Base-by-base conservation (phyloP, 164 flowering plant genomes). In the Liriodendron chinense region DNA sequence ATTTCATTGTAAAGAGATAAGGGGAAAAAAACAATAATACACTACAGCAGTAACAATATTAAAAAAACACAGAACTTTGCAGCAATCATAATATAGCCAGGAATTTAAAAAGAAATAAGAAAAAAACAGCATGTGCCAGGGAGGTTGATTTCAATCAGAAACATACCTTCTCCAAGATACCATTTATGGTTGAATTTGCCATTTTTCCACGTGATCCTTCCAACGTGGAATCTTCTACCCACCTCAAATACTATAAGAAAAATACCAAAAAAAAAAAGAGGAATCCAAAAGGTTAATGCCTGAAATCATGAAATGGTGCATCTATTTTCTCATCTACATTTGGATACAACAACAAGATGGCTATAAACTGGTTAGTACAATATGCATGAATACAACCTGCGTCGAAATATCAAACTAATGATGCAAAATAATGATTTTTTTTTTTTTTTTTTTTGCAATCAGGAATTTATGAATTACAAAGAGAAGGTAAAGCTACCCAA, bases 111-210 rank as follows among this genome's bases (percentile, higher is more conserved):
- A 22, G 3, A 22, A 24, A 12, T 12, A 25, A 48, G 72, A 72
- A 20, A 71, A 71, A 24, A 6, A 56, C 10, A 48, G 12, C 47
- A 65, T 23, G 10, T 12, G 28, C 43, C n/a, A 63, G 61, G 13
- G n/a, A 68, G 22, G 25, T 43, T 22, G n/a, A 56, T 56, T 14
- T 23, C 34, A 56, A 12, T 21, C 8, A 6, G 9, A 53, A 34
- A 8, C 26, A 25, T 49, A 76, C 78, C 78, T 76, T 76, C 69
- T 76, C 78, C 49, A 76, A 50, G 49, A 76, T 76, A 43, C 50
- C 43, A 26, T 64, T 65, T 18, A 76, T 71, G 49, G 56, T 14
- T 53, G 66, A 63, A 56, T 71, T 76, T 2, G 78, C 69, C 78
- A 76, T 76, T 64, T 53, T 65, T 49, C 34, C 24, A 12, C 23